Base-by-base conservation (phyloP, 2,329 filamentous ascomycete genomes). In the Trichoderma polysporum region DNA sequence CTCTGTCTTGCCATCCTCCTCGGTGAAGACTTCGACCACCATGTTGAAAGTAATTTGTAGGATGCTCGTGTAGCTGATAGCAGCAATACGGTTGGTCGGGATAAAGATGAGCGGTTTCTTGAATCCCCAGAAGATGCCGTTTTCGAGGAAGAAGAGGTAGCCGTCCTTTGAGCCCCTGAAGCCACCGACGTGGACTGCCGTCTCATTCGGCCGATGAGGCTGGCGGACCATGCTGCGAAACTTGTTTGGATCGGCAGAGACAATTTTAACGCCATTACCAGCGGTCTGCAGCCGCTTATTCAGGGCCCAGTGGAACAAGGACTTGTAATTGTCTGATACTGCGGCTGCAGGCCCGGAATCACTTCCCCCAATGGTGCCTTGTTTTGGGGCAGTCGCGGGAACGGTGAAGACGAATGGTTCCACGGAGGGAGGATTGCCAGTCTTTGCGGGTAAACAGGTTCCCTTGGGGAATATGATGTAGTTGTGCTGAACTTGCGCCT, bases 111-210 rank as follows among this genome's bases (percentile, higher is more conserved):
- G 75, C 0, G 89, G 89, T 76, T 91, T 91, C 77, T 90, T 90
- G 80, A 89, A 91, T 0, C 83, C 88, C 87, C 88, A 91, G 8
- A 91, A 75, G 63, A 91, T 90, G 15, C 89, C 89, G 29, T 82
- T 87, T 35, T 87, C 84, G 17, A 91, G 78, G 73, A 91, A 90
- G 73, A 90, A 91, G 1, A 91, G 79, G 70, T 84, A 90, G 0
- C 88, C 89, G 68, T 91, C 89, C 74, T 91, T 91, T 67, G 84
- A 88, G 22, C 89, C 89, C 52, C 88, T 82, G 76, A 90, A 90
- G 1, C 85, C 88, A 71, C 85, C 87, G 52, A 91, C 84, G 70
- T 90, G 87, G 19, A 90, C 88, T 0, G 88, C 87, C 72, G 84
- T 85, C 70, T 91, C 88, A 61, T 80, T 82, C 1, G 86, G 87